Evolutionary conservation across 2,329 filamentous ascomycete genomes (phyloP), one percentile per base, ranked within the genome.

Genomic region (Ceratocystis destructans): DNA sequence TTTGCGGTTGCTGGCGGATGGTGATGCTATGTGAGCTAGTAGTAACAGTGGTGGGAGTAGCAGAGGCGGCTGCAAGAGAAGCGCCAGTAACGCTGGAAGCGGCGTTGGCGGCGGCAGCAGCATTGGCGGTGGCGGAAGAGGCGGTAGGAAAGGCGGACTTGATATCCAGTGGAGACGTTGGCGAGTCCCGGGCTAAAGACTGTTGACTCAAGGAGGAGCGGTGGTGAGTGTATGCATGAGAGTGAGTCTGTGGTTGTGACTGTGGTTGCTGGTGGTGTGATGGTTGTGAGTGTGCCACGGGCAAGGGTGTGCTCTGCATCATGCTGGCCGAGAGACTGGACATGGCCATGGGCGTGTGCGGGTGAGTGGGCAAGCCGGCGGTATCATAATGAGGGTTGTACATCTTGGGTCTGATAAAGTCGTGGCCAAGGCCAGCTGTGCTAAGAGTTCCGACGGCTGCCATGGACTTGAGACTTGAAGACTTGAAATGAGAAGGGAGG

Each of bases 1-100:
- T 80, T 70, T 81, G 79, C 64, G 87, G 87, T 72, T 87, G 80
- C 76, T 90, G 87, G 70, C 83, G 81, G 70, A 90, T 79, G 66
- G 74, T 76, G 70, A 87, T 77, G 62, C 67, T 65, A 64, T 70
- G 45, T 3, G 64, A 25, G 64, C 17, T 63, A 12, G 64, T 15
- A 62, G 66, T 41, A 53, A 64, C 15, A 20, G 33, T 22, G 62
- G 50, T 25, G 15, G 62, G 53, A 15, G 41, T 67, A 6, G 55
- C 8, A 31, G 61, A 41, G 41, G 45, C 31, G 61, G 61, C 6
- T 8, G 61, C 20, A 12, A 25, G 46, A 45, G 61, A 44, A 5
- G 61, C 20, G 33, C 37, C 33, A 8, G 33, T 10, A 37, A 37
- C 10, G 12, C 8, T 53, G 2, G 67, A n/a, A 61, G 17, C 48